phyloP scores from a whole-genome alignment of 805 yeast species.

The Crinitomyces ghanaensis region DNA sequence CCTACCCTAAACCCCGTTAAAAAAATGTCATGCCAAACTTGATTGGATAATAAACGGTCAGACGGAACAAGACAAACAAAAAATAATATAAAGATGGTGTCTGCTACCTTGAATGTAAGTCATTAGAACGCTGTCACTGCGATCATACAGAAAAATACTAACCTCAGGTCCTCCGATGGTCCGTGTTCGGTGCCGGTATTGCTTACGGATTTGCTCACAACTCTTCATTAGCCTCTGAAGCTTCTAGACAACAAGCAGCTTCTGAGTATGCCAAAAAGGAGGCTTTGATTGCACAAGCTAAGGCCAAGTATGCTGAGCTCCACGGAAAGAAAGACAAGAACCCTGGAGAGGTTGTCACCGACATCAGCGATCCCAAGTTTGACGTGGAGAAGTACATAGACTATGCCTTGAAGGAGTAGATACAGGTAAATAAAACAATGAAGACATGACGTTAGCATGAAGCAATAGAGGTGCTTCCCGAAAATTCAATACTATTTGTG shows the following conservation, averaged over 20 bases:
- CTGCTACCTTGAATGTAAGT: slow-evolving; percentile 16
- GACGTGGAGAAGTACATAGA: slow-evolving; percentile 48
- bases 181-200: slow-evolving; percentile 80
- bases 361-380: slow-evolving; percentile 83
- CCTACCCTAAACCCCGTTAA: too few relatives aligned
- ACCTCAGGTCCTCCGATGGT: slow-evolving; percentile 77
- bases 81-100: slow-evolving; percentile 16
- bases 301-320: slow-evolving; percentile 71
- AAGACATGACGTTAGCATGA: too few relatives aligned
- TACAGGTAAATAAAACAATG: neutral
- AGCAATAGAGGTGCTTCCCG: too few relatives aligned
- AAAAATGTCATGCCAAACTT: too few relatives aligned
- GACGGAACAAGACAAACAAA: too few relatives aligned
- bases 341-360: slow-evolving; percentile 31
- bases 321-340: slow-evolving; percentile 28
- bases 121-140: neutral
- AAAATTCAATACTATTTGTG: too few relatives aligned
- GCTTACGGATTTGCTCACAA: slow-evolving; percentile 84
- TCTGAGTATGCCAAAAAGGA: slow-evolving; percentile 52
- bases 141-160: neutral
- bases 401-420: slow-evolving; percentile 14
- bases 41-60: too few relatives aligned
- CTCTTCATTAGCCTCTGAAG: slow-evolving; percentile 49
- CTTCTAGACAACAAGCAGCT: slow-evolving; percentile 45
- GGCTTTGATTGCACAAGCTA: slow-evolving; percentile 77